A percentile compares a stretch with the other conserved stretches of the same genome.
phyloP scores from a whole-genome alignment of 2,329 filamentous ascomycete species.

The Fusarium abutilonis region DNA sequence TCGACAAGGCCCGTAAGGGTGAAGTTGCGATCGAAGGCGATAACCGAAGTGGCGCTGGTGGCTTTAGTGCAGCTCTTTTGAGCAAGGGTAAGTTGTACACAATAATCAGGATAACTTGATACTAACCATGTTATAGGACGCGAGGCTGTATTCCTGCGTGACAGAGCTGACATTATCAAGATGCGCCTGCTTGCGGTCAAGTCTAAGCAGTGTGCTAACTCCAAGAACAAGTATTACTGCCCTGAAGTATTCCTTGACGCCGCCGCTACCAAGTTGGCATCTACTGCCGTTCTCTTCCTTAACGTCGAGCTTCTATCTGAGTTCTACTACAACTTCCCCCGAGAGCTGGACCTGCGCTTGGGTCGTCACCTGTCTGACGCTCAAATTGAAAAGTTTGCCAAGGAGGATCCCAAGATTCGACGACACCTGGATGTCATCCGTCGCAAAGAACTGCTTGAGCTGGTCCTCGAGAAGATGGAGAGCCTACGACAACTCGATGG shows the following conservation, averaged over 20 bases:
- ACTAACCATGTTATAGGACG: slow-evolving; percentile 68
- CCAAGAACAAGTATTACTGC: slow-evolving; percentile 94
- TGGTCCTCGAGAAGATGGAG: slow-evolving; percentile 96
- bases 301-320: slow-evolving; percentile 97
- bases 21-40: slow-evolving; percentile 88
- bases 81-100: slow-evolving; percentile 71
- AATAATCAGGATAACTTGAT: not conserved
- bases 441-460: slow-evolving; percentile 89
- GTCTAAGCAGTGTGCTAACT: slow-evolving; percentile 84
- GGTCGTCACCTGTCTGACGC: slow-evolving; percentile 80
- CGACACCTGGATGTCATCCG: slow-evolving; percentile 91
- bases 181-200: slow-evolving; percentile 90
- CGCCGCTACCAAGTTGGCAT: slow-evolving; percentile 91
- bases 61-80: slow-evolving; percentile 90
- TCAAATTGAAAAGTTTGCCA: slow-evolving; percentile 88
- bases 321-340: slow-evolving; percentile 97
- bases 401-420: slow-evolving; percentile 90
- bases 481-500: slow-evolving; percentile 85
- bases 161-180: slow-evolving; percentile 88
- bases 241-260: slow-evolving; percentile 98
- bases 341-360: slow-evolving; percentile 87
- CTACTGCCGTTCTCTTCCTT: slow-evolving; percentile 94
- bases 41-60: slow-evolving; percentile 84
- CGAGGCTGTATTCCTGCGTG: slow-evolving; percentile 92
- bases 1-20: slow-evolving; percentile 88